Conservation (phyloP, 805 yeast species). For the Saccharomycopsis fodiens region DNA sequence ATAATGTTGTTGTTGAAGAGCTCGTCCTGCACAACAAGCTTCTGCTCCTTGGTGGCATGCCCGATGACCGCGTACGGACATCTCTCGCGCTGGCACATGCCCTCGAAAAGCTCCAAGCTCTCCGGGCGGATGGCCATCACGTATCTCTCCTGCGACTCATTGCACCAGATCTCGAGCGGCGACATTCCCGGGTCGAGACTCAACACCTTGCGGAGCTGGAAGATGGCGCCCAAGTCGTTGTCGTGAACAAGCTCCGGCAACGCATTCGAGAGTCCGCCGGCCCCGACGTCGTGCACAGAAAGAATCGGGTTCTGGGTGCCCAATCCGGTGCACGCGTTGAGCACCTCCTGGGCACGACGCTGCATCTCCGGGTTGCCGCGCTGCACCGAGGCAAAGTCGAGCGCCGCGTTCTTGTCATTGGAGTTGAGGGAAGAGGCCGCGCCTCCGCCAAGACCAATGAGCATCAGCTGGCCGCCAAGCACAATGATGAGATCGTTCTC, state of each 20-base stretch:
- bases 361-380: slow-evolving; percentile 99
- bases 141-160: slow-evolving; percentile 97
- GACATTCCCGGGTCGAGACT: slow-evolving; percentile 97
- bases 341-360: slow-evolving; percentile 97
- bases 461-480: slow-evolving; percentile 95
- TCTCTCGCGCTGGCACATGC: slow-evolving; percentile 88
- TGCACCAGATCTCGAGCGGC: slow-evolving; percentile 99
- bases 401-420: slow-evolving; percentile 91
- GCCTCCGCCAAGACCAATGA: slow-evolving; percentile 99
- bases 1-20: slow-evolving; percentile 79
- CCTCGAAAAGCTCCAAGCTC: slow-evolving; percentile 62
- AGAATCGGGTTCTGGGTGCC: slow-evolving; percentile 78
- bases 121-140: slow-evolving; percentile 86
- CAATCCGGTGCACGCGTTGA: slow-evolving; percentile 83
- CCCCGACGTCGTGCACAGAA: slow-evolving; percentile 98
- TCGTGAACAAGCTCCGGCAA: slow-evolving; percentile 97
- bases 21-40: slow-evolving; percentile 73
- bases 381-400: slow-evolving; percentile 98
- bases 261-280: slow-evolving; percentile 97
- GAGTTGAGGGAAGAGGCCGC: slow-evolving; percentile 97
- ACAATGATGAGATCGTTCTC: slow-evolving; percentile 91
- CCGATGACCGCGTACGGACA: slow-evolving; percentile 97
- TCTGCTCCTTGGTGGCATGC: slow-evolving; percentile 79
- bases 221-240: slow-evolving; percentile 88
- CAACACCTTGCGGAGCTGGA: slow-evolving; percentile 84